A percentile compares a stretch with the other conserved stretches of the same genome.
phyloP scores from a whole-genome alignment of 805 yeast species.

The Pichia gijzeniarum region DNA sequence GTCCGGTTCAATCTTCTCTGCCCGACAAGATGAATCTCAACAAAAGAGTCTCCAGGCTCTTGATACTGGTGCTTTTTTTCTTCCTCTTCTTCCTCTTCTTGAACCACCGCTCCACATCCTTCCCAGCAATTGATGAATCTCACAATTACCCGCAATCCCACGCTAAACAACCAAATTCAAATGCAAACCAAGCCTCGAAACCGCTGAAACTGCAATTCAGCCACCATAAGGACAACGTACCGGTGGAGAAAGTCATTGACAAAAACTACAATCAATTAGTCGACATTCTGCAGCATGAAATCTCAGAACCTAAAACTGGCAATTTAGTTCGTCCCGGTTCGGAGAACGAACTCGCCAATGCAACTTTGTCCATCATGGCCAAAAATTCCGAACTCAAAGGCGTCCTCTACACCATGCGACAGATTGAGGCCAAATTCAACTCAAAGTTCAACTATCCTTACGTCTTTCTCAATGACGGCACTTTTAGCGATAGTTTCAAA shows the following conservation, averaged over 20 bases:
- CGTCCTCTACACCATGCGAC: conserved; percentile 47
- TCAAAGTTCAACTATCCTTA: conserved; percentile 71
- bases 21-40: neutral
- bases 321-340: conserved; percentile 27
- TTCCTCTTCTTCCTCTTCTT: neutral
- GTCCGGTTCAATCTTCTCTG: neutral
- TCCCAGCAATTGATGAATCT: too few species aligned
- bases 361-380: conserved; percentile 70
- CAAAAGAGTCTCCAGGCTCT: neutral
- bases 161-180: too few species aligned
- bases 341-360: conserved; percentile 49
- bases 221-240: conserved; percentile 3
- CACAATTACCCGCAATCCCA: too few species aligned
- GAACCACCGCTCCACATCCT: neutral
- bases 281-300: conserved; percentile 30
- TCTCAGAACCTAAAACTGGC: conserved; percentile 43
- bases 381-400: conserved; percentile 53
- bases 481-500: conserved; percentile 55
- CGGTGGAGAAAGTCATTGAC: conserved; percentile 29
- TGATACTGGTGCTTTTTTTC: neutral
- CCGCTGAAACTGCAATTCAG: conserved; percentile 2
- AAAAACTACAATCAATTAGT: conserved; percentile 35
- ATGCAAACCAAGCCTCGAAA: too few species aligned
- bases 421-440: conserved; percentile 62
- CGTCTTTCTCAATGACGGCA: conserved; percentile 68